A percentile compares a stretch with the other conserved stretches of the same genome.
Evolutionary conservation across 164 flowering plant genomes (phyloP).

Genomic region (Annona cherimola): DNA sequence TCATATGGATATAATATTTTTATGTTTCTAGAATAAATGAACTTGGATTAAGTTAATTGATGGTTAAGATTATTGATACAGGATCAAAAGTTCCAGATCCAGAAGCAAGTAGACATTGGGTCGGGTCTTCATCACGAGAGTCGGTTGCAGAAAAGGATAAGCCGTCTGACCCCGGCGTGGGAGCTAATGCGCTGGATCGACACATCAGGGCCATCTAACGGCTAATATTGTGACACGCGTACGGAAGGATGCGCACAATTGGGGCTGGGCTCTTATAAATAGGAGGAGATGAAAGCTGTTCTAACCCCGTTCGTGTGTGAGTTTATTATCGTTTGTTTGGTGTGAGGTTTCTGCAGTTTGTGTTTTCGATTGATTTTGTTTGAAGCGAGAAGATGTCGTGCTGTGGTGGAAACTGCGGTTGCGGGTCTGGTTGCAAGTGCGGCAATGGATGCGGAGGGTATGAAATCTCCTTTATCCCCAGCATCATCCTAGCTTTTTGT

Average conservation of each 20-base stretch:
- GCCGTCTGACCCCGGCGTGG: too few relatives aligned
- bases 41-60: too few relatives aligned
- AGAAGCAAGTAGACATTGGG: too few relatives aligned
- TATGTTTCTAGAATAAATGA: too few relatives aligned
- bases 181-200: too few relatives aligned
- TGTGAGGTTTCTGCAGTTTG: background rate
- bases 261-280: constrained; percentile 16
- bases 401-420: constrained; percentile 71
- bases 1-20: too few relatives aligned
- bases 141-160: too few relatives aligned
- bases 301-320: background rate
- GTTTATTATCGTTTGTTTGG: background rate
- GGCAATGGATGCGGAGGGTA: constrained; percentile 54
- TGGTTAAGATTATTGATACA: too few relatives aligned
- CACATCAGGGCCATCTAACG: background rate
- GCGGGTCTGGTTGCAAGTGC: constrained; percentile 57
- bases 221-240: constrained; percentile 19
- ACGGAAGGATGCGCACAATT: constrained; percentile 9
- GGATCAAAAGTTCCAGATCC: too few relatives aligned
- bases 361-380: background rate
- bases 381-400: constrained; percentile 41
- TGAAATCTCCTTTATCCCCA: background rate
- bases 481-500: too few relatives aligned
- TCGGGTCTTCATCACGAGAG: too few relatives aligned
- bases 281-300: background rate